Evolutionary conservation across 2,329 filamentous ascomycete genomes (phyloP).

Genomic region (Ophiocordyceps unilateralis): DNA sequence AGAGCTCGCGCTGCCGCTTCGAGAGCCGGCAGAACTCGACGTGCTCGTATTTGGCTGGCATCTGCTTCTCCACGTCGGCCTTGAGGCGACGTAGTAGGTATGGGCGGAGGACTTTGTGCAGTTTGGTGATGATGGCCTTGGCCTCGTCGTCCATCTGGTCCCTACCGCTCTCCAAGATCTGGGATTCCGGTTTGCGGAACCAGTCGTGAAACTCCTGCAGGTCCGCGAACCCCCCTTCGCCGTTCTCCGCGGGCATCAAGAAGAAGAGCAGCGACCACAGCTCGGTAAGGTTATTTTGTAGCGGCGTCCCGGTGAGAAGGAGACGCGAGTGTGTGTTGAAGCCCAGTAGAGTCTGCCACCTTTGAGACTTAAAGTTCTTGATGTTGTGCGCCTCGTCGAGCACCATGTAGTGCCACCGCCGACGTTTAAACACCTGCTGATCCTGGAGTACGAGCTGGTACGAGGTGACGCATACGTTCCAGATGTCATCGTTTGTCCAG

Average conservation of each 20-base stretch:
- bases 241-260: slow-evolving; percentile 78
- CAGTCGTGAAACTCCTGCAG: slow-evolving; percentile 93
- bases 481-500: slow-evolving; percentile 84
- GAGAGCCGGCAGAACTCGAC: slow-evolving; percentile 91
- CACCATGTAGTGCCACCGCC: slow-evolving; percentile 95
- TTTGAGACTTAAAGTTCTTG: slow-evolving; percentile 96
- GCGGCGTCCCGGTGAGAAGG: slow-evolving; percentile 78
- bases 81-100: slow-evolving; percentile 85
- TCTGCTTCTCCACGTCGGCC: slow-evolving; percentile 95
- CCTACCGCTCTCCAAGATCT: slow-evolving; percentile 86
- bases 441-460: slow-evolving; percentile 95
- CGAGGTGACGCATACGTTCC: slow-evolving; percentile 96
- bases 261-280: slow-evolving; percentile 96
- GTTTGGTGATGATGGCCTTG: slow-evolving; percentile 75
- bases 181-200: slow-evolving; percentile 87
- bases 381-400: slow-evolving; percentile 98
- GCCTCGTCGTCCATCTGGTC: slow-evolving; percentile 92
- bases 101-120: slow-evolving; percentile 84
- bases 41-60: slow-evolving; percentile 96
- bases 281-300: slow-evolving; percentile 94
- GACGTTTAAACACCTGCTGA: slow-evolving; percentile 79
- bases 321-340: slow-evolving; percentile 83
- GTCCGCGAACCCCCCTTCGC: slow-evolving; percentile 79
- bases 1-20: slow-evolving; percentile 86
- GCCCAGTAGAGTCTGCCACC: slow-evolving; percentile 88